Evolutionary conservation across 192 early-diverging fungal genomes (phyloP), one percentile per base, ranked within the genome.

Genomic region (Glomus cerebriforme): DNA sequence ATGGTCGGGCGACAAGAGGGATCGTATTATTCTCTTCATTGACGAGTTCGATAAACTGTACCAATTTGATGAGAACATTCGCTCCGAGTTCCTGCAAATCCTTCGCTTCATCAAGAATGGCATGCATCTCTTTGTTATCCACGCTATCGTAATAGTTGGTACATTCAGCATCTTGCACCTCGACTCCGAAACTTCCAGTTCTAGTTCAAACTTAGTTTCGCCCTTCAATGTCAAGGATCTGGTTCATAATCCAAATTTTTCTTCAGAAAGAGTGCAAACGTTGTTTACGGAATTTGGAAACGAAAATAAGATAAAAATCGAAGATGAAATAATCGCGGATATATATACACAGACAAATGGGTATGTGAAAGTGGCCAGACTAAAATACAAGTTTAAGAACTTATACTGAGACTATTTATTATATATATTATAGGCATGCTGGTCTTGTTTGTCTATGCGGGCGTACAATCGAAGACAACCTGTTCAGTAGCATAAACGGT

Each of bases 391-490:
- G 17, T 19, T 19, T 49, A 49, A 47, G 9, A 47, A 19, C 47
- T 49, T 49, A 19, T 19, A 49, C 47, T 19, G 17, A 19, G 17
- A 19, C 47, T 49, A 15, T 49, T 15, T 19, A 19, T 19, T 49
- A 49, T 19, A 19, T 19, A 43, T 49, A 49, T 49, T 49, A 49
- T 19, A 49, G 47, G 47, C 47, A 49, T 49, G 15, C 13, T 15
- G 47, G 47, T 19, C 63, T 65, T 65, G 63, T 65, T 31, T 65
- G 63, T 65, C 31, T 65, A 26, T 65, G 63, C 19, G 63, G 63
- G 31, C 63, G 63, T 32, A 5, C 31, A 32, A 65, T 65, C 19
- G 63, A 65, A 65, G 63, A 65, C 26, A 65, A 65, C 12, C 26
- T 65, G 47, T 5, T 49, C 17, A 49, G 47, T 19, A 49, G 4